Evolutionary conservation across 139 green algal species (phyloP).

Genomic region (Desmodesmus armatus): DNA sequence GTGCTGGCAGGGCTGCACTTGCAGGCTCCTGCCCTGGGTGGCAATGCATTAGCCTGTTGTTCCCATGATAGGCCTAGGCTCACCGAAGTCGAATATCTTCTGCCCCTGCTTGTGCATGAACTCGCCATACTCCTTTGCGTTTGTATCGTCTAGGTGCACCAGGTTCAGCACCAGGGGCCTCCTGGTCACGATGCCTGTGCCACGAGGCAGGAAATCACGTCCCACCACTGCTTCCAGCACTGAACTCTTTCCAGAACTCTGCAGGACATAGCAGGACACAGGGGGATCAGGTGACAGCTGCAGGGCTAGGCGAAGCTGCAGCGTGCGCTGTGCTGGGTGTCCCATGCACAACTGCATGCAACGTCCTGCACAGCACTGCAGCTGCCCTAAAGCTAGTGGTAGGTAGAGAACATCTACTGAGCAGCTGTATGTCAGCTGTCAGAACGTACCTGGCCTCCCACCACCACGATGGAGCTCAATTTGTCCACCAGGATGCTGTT

Average conservation of each 20-base stretch:
- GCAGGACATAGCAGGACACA: constrained; percentile 26
- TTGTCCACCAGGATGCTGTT: constrained; percentile 82
- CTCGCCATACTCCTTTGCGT: constrained; percentile 88
- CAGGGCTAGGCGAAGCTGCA: neutral
- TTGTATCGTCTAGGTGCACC: constrained; percentile 80
- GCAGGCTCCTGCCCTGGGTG: too few relatives aligned
- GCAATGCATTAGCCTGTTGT: too few relatives aligned
- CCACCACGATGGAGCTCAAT: constrained; percentile 91
- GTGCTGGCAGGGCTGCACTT: too few relatives aligned
- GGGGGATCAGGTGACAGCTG: neutral
- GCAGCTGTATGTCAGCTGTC: too few relatives aligned
- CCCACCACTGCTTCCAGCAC: constrained; percentile 97
- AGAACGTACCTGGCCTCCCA: constrained; percentile 89
- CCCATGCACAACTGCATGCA: neutral
- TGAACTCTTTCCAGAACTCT: constrained; percentile 94
- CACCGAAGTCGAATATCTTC: constrained; percentile 89
- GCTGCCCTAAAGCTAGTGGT: too few relatives aligned
- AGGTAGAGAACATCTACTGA: too few relatives aligned
- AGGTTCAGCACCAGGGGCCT: constrained; percentile 94
- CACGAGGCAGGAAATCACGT: constrained; percentile 93
- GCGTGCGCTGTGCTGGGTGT: neutral
- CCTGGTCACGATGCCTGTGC: constrained; percentile 94
- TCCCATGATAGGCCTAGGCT: too few relatives aligned
- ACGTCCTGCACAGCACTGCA: too few relatives aligned
- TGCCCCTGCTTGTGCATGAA: constrained; percentile 87